Base-by-base conservation (phyloP, 2,329 filamentous ascomycete genomes). In the Ascochyta pisi region DNA sequence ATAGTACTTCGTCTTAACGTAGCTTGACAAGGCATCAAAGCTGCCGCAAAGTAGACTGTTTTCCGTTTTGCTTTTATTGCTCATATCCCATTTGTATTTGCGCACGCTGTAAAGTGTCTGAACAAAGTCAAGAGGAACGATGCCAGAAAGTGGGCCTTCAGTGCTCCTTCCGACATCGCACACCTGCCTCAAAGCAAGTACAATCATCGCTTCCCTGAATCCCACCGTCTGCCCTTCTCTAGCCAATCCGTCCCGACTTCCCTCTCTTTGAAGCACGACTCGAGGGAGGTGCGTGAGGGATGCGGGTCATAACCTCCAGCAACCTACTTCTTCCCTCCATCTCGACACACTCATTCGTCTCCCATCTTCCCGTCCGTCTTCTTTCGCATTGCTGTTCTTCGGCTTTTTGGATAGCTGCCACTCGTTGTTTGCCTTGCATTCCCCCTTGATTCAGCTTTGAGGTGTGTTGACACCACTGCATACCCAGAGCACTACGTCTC, bases 351-450 rank as follows among this genome's bases (percentile, higher is more conserved):
- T 74, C 72, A 71, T 73, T 75, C 64, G 71, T 71, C 68, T 70
- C 58, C 67, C 68, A 68, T 73, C 66, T 73, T 73, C 66, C 73
- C 73, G 64, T 66, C 60, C 43, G 60, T 70, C 69, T 74, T 74
- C 69, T 73, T 75, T 70, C 66, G 57, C 69, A 73, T 73, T 71
- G 70, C 71, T 73, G 69, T 63, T 62, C 54, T 66, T 65, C 66
- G 55, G 67, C 70, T 70, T 65, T 64, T 75, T 76, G 73, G 72
- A 75, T 76, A 76, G 70, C 69, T 68, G 67, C 63, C 67, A 58
- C 64, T 72, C 67, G 66, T 65, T 66, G 55, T 66, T 70, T 68
- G 51, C 63, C 62, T 62, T 64, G 60, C 57, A 61, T 55, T 39
- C 57, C 58, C 53, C 57, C 64, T 67, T 63, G 57, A 58, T 65